Evolutionary conservation across 169 alveolate species (phyloP).

Genomic region (Miamiensis avidus): DNA sequence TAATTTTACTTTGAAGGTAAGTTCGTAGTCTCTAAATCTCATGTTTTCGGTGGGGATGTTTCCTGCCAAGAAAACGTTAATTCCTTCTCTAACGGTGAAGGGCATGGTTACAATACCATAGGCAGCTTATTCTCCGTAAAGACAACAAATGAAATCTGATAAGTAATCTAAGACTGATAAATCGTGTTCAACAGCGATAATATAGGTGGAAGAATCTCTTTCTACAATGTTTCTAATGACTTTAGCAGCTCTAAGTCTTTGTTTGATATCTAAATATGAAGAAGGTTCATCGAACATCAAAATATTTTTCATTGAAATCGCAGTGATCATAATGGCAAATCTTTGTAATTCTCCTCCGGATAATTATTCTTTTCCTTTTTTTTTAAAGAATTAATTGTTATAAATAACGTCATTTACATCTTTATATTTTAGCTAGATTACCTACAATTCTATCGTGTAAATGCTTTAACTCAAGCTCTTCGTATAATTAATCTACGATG

Average conservation of each 20-base stretch:
- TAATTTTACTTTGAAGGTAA: constrained; percentile 90
- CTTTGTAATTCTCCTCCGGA: constrained; percentile 99
- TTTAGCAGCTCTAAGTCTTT: constrained; percentile 96
- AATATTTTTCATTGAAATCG: constrained; percentile 94
- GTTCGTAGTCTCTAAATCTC: constrained; percentile 97
- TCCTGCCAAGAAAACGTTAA: constrained; percentile 98
- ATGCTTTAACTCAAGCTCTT: constrained; percentile 92
- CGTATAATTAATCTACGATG: constrained; percentile 79
- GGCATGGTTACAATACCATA: constrained; percentile 99
- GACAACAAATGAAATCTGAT: constrained; percentile 98
- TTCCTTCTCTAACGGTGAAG: constrained; percentile 97
- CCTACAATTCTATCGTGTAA: constrained; percentile 93
- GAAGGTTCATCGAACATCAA: constrained; percentile 99
- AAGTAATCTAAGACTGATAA: constrained; percentile 98
- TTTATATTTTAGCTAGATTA: too few relatives aligned
- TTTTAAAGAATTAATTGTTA: too few relatives aligned
- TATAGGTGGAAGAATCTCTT: constrained; percentile 88
- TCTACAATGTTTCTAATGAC: constrained; percentile 88
- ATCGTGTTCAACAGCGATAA: constrained; percentile 98
- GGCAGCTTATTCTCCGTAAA: constrained; percentile 99
- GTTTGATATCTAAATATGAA: constrained; percentile 97
- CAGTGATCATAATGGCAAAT: constrained; percentile 96
- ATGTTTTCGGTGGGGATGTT: constrained; percentile 99
- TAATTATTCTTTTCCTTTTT: constrained; percentile 60
- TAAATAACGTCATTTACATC: neutral